Evolutionary conservation across 371 early-diverging fungal genomes (phyloP), one percentile per base, ranked within the genome.

Genomic region (Haplosporangium sp.): DNA sequence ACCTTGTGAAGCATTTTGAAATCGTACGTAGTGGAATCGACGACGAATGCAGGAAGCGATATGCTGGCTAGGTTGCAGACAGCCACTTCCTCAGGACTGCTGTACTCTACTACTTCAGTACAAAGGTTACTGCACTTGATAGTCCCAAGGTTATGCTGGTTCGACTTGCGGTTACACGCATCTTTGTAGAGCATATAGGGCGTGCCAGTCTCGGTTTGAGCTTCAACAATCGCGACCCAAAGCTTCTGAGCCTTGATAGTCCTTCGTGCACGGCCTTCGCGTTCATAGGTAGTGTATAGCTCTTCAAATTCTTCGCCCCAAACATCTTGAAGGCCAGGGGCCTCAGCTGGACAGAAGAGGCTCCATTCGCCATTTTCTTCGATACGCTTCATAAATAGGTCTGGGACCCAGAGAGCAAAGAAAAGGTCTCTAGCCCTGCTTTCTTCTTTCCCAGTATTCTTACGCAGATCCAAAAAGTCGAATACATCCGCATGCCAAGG

Each of bases 161-260:
- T 98, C 44, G 94, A 94, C 85, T 95, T 94, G 86, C 92, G 87
- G 87, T 97, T 97, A 86, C 95, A 95, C 39, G 95, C 92, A 88
- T 99, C 99, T 90, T 99, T 99, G 92, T 99, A 99, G 47, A 99
- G 92, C 96, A 99, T 99, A 86, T 96, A 99, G 1, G 99, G 99
- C 56, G 94, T 98, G 34, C 99, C 99, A 17, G 99, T 99, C 85
- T 99, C 99, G 47, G 97, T 97, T 86, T 99, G 99, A 9, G 99
- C 87, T 69, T 99, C 99, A 55, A 99, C 76, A 66, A 99, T 98
- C 15, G 98, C 97, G 83, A 94, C 96, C 99, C 99, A 99, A 48
- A 99, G 89, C 88, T 98, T 97, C 83, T 98, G 98, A 39, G 99
- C 99, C 78, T 95, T 94, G 72, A 99, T 87, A 9, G 91, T 92